Base-by-base conservation (phyloP, 805 yeast species). In the Metschnikowia drakensbergensis region DNA sequence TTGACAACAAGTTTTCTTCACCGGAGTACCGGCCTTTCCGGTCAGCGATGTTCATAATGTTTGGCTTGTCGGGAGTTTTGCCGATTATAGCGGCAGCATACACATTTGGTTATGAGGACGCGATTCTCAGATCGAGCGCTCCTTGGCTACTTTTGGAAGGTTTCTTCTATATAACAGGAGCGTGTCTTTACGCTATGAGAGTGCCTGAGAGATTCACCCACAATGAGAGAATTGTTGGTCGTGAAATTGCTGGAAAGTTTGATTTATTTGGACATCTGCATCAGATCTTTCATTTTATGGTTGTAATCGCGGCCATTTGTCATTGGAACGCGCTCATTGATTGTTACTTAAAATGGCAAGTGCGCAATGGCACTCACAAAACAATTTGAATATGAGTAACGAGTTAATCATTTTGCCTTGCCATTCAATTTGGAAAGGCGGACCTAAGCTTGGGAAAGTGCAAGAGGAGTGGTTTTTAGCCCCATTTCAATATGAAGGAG, bases 201-300 rank as follows among this genome's bases (percentile, higher is more conserved):
- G 64, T 86, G 31, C 97, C 97, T 0, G 97, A 90, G 61, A 72
- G 86, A 42, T 69, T 72, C 37, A 58, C 65, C 1, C 67, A 68
- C 49, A 41, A 52, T 2, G 67, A 64, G 7, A 57, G 59, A 29
- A 54, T 54, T 32, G 60, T 54, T 6, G 43, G 33, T 5, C 45
- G 38, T 5, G 55, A 59, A 2, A 13, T 48, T 8, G 48, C 58
- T 1, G 74, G 73, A 2, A 55, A 35, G 22, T 86, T 76, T 61
- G 96, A 88, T 56, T 58, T 80, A 8, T 75, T 80, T 65, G 96
- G 96, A 1, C 86, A 86, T 55, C 85, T 95, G 5, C 97, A 89
- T 63, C 96, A 89, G 61, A 75, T 89, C 7, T 88, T 89, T 61
- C 96, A 88, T 63, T 65, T 85, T 7, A 64, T 86, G 58, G 96